Evolutionary conservation across 2,329 filamentous ascomycete species (phyloP).

Genomic region (Fusarium foetens): DNA sequence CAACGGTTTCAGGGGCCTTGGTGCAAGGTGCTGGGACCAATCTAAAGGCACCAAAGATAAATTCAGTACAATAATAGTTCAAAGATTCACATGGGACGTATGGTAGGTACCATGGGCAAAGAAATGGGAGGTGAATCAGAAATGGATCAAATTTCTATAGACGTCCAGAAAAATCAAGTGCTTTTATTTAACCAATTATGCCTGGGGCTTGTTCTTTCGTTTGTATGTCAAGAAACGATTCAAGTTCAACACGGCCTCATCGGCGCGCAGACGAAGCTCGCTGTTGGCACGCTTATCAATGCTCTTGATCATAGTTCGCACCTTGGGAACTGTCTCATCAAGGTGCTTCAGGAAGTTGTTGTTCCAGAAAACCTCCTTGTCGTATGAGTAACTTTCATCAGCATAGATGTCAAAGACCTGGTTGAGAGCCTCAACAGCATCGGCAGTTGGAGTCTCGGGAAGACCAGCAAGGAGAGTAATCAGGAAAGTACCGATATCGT

Average conservation of each 20-base stretch:
- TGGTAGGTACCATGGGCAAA: background rate
- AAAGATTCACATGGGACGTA: background rate
- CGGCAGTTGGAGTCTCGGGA: slow-evolving; percentile 64
- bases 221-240: slow-evolving; percentile 72
- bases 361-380: slow-evolving; percentile 72
- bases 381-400: slow-evolving; percentile 67
- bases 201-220: slow-evolving; percentile 62
- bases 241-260: slow-evolving; percentile 71
- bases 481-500: slow-evolving; percentile 72
- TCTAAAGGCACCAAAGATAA: background rate
- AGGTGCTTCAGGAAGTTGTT: slow-evolving; percentile 69
- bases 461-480: slow-evolving; percentile 63
- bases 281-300: slow-evolving; percentile 68
- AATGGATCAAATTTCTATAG: slow-evolving; percentile 1
- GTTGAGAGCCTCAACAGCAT: slow-evolving; percentile 71
- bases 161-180: slow-evolving; percentile 1
- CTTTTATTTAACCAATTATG: slow-evolving; percentile 40
- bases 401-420: slow-evolving; percentile 75
- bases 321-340: slow-evolving; percentile 63
- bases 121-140: background rate
- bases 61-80: background rate
- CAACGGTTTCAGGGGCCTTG: background rate
- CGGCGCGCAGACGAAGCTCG: slow-evolving; percentile 68
- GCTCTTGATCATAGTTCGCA: slow-evolving; percentile 65
- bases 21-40: slow-evolving; percentile 1